Conservation (phyloP, 192 early-diverging fungal genomes). For the Entomortierella parvispora region DNA sequence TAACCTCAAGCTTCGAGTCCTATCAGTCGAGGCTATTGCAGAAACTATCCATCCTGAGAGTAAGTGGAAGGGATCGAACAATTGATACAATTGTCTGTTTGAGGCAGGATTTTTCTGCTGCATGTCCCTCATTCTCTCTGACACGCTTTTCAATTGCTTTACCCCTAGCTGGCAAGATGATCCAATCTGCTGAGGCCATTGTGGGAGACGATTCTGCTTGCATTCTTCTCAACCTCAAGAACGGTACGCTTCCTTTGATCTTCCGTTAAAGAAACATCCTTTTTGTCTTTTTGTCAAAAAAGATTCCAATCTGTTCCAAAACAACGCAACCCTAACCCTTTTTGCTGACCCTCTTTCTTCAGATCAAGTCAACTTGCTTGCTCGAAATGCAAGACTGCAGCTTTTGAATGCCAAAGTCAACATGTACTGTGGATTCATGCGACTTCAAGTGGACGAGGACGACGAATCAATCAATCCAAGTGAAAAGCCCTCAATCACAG, state of each 20-base stretch:
- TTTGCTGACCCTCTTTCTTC: not conserved
- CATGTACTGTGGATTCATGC: slow-evolving; percentile 52
- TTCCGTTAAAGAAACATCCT: too few species aligned
- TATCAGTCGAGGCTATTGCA: slow-evolving; percentile 46
- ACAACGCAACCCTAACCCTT: too few species aligned
- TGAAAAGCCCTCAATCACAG: slow-evolving; percentile 19
- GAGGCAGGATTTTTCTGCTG: not conserved
- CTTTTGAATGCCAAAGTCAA: slow-evolving; percentile 37
- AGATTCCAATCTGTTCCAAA: too few species aligned
- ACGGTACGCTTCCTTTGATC: slow-evolving; percentile 10
- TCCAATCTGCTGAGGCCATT: slow-evolving; percentile 48
- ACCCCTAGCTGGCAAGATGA: slow-evolving; percentile 37
- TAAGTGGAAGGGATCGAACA: slow-evolving; percentile 13
- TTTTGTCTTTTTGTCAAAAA: too few species aligned
- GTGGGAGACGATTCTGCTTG: slow-evolving; percentile 46
- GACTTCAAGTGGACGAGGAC: slow-evolving; percentile 47
- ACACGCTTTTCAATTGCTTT: not conserved
- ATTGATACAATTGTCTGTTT: not conserved
- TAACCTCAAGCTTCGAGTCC: slow-evolving; percentile 42
- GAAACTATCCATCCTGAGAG: slow-evolving; percentile 46
- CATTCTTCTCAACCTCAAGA: slow-evolving; percentile 50
- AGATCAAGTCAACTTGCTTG: slow-evolving; percentile 44
- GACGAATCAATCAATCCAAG: slow-evolving; percentile 4
- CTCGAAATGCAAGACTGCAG: slow-evolving; percentile 35
- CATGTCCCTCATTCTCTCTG: not conserved